Base-by-base conservation (phyloP, 2,329 filamentous ascomycete species). In the Aurifilum marmelostoma region DNA sequence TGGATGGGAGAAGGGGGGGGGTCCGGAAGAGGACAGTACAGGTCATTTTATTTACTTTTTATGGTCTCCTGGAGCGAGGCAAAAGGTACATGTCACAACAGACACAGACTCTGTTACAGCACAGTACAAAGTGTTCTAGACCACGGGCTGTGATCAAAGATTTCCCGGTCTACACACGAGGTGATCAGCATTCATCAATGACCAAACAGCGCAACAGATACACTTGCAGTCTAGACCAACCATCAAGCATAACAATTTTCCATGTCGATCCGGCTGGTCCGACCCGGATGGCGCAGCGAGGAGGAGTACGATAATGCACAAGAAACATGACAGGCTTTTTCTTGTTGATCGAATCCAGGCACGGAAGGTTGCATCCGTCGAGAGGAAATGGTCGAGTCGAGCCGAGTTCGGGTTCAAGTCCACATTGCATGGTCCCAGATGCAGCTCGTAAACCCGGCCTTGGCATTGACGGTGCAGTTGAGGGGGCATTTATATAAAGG, bases 341-440 rank as follows among this genome's bases (percentile, higher is more conserved):
- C 7, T 16, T 21, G 41, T 47, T n/a, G 43, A 16, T n/a, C 32
- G 29, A 64, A 54, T 64, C 16, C 29, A 32, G 21, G 11, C 56
- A n/a, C 56, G 56, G 56, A 59, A 59, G 56, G 56, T 37, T 32
- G 29, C 56, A 37, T 59, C 62, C 43, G 62, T 21, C 52, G 52
- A 27, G 52, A 16, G 52, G 24, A 54, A 27, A 29, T 14, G 52
- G 52, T 12, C 52, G n/a, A 16, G 52, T 59, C 56, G 29, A 59
- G 56, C 29, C 54, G 43, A 47, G 43, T n/a, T n/a, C 43, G 43
- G 43, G 43, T 47, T 47, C 43, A 7, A 47, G 18, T 47, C 6
- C 18, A 47, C 18, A 8, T 39, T 47, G 43, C 18, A n/a, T 47
- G 1, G 18, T 47, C 0, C n/a, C 50, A 27, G 50, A 27, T 27